Base-by-base conservation (phyloP, 2,329 filamentous ascomycete genomes). In the Gyromitra esculenta region DNA sequence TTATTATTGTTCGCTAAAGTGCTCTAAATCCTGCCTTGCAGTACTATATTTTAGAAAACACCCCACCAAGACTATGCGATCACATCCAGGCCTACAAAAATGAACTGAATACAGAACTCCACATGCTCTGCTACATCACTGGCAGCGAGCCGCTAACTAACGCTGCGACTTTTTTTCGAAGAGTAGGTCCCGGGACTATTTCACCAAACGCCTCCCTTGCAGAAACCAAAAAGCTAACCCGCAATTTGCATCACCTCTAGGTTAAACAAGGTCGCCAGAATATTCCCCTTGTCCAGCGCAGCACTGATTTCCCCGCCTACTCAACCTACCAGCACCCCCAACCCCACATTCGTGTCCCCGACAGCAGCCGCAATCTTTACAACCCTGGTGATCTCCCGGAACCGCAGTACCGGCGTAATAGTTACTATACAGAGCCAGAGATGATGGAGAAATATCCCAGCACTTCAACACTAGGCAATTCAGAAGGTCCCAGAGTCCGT, bases 51-150 rank as follows among this genome's bases (percentile, higher is more conserved):
- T 37, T 70, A 35, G 73, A 72, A 43, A 67, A 62, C 41, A 39
- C 66, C 21, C 64, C 60, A 48, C 39, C 66, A 11, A 48, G 59
- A 6, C 2, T 39, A 41, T 71, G 66, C 57, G 66, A 75, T 18
- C 31, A 72, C 31, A 75, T 66, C 37, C 73, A 75, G n/a, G 66
- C 66, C 13, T 75, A 65, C 25, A 75, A 75, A 72, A 70, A 75
- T 41, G 73, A 72, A 18, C 67, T 75, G 43, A 64, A 63, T 11
- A 25, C 50, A 13, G 73, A 75, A 54, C 25, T 72, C 9, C 67
- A 75, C 52, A 75, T 72, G 73, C 68, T 64, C 48, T 75, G 73
- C 50, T 65, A 48, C 21, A 25, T 75, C 25, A 39, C 73, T 4
- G 60, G 73, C 3, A 60, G 43, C 50, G 67, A 75, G 13, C 21